phyloP scores from a whole-genome alignment of 2,329 filamentous ascomycete genomes.

The Bipolaris bicolor region DNA sequence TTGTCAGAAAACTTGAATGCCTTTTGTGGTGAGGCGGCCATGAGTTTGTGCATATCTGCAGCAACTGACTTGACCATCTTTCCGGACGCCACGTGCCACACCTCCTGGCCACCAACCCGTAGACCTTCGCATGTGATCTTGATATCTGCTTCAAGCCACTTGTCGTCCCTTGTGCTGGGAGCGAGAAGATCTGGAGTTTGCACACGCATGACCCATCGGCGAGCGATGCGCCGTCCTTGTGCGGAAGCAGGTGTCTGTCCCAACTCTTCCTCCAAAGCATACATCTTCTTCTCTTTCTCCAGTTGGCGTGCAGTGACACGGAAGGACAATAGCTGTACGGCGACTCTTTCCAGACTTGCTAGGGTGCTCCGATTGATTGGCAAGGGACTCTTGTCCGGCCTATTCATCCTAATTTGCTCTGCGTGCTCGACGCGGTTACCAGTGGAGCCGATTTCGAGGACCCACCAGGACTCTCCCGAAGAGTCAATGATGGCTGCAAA shows the following conservation, averaged over 20 bases:
- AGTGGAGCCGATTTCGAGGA: slow-evolving; percentile 36
- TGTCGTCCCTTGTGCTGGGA: slow-evolving; percentile 25
- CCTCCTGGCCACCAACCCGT: slow-evolving; percentile 32
- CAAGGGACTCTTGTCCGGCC: slow-evolving; percentile 24
- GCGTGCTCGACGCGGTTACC: slow-evolving; percentile 35
- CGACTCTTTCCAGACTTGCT: slow-evolving; percentile 47
- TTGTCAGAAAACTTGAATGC: slow-evolving; percentile 68
- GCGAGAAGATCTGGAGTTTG: slow-evolving; percentile 37
- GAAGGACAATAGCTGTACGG: slow-evolving; percentile 45
- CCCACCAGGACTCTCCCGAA: slow-evolving; percentile 48
- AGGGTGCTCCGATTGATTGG: slow-evolving; percentile 37
- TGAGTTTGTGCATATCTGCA: slow-evolving; percentile 48
- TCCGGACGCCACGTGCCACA: slow-evolving; percentile 51
- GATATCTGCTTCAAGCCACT: slow-evolving; percentile 40
- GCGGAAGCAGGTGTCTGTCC: slow-evolving; percentile 13
- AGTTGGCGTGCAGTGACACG: slow-evolving; percentile 36
- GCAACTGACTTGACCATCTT: slow-evolving; percentile 45
- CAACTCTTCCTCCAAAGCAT: slow-evolving; percentile 28
- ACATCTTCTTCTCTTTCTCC: slow-evolving; percentile 29
- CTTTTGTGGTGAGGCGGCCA: slow-evolving; percentile 57
- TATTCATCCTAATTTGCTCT: slow-evolving; percentile 38
- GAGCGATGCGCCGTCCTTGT: slow-evolving; percentile 15
- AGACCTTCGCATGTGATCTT: slow-evolving; percentile 43
- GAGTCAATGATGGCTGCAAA: slow-evolving; percentile 61
- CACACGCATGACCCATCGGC: slow-evolving; percentile 40